Evolutionary conservation across 176 grass and related monocot genomes (phyloP).

Genomic region (Bolboschoenus planiculmis): DNA sequence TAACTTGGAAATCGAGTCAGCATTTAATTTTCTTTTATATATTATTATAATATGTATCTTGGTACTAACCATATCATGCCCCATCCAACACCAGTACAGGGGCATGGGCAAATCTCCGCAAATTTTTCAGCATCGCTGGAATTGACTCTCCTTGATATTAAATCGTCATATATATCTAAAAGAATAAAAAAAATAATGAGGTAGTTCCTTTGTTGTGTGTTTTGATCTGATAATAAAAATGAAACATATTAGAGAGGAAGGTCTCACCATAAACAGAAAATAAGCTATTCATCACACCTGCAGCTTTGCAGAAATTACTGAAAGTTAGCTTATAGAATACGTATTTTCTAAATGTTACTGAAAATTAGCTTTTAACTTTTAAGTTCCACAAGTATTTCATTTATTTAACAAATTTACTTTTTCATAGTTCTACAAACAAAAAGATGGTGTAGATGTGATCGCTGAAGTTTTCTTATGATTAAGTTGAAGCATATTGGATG

Average conservation of each 20-base stretch:
- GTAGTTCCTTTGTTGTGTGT: neutral
- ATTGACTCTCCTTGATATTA: conserved; percentile 92
- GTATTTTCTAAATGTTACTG: neutral
- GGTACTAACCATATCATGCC: conserved; percentile 77
- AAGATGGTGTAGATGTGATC: neutral
- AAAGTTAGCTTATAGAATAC: conserved; percentile 14
- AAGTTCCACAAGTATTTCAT: neutral
- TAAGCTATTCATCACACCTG: conserved; percentile 99
- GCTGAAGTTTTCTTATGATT: neutral
- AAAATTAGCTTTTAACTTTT: neutral
- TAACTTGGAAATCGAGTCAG: neutral
- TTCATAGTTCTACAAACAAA: neutral
- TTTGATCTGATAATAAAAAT: conserved; percentile 24
- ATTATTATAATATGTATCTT: neutral
- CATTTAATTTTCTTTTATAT: neutral
- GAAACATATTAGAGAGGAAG: neutral
- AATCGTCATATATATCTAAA: conserved; percentile 94
- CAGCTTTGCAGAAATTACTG: conserved; percentile 25
- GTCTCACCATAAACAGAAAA: conserved; percentile 96
- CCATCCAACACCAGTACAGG: conserved; percentile 81
- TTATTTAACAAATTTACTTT: neutral
- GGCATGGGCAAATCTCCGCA: conserved; percentile 95
- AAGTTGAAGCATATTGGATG: neutral
- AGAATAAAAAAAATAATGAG: neutral
- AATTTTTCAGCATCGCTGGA: conserved; percentile 98